These are phyloP conservation scores for Lonicera japonica DNA, from an alignment of 129 eudicot species.

Conservation along the genomic window DNA sequence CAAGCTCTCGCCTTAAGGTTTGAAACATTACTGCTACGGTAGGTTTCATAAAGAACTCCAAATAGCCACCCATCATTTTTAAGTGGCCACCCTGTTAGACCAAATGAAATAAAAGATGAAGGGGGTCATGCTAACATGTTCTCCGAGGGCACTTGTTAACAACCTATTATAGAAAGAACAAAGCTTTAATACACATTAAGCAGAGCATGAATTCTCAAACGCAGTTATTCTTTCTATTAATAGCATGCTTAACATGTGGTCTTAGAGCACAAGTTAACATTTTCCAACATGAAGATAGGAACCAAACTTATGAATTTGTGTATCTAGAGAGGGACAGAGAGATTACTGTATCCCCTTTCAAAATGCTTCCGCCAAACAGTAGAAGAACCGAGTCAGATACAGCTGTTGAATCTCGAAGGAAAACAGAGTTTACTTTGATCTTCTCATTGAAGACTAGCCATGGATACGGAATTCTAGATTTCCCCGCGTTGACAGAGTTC, in stretches of 20 bases:
- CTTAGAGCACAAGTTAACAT: too few species aligned
- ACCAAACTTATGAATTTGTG: background rate
- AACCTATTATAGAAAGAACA: too few species aligned
- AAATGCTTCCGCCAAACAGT: constrained; percentile 79
- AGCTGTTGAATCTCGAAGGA: constrained; percentile 89
- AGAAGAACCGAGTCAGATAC: constrained; percentile 83
- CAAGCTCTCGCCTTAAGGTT: constrained; percentile 68
- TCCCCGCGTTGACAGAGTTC: constrained; percentile 89
- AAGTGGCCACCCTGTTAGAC: constrained; percentile 67
- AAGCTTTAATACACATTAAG: too few species aligned
- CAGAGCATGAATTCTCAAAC: too few species aligned
- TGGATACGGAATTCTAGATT: constrained; percentile 74
- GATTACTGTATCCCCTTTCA: constrained; percentile 58
- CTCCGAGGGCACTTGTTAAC: too few species aligned
- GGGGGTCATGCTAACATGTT: too few species aligned
- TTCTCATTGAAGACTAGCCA: constrained; percentile 95
- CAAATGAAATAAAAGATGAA: too few species aligned
- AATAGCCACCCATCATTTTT: constrained; percentile 89
- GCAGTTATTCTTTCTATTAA: too few species aligned
- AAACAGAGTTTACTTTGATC: constrained; percentile 84
- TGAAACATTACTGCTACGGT: constrained; percentile 58
- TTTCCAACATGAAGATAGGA: too few species aligned
- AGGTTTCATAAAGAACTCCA: constrained; percentile 87
- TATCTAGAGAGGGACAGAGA: background rate
- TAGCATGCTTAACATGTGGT: too few species aligned